These are phyloP conservation scores for Baorangia bicolor DNA, from an alignment of 768 basidiomycete genomes.

Conservation along the genomic window DNA sequence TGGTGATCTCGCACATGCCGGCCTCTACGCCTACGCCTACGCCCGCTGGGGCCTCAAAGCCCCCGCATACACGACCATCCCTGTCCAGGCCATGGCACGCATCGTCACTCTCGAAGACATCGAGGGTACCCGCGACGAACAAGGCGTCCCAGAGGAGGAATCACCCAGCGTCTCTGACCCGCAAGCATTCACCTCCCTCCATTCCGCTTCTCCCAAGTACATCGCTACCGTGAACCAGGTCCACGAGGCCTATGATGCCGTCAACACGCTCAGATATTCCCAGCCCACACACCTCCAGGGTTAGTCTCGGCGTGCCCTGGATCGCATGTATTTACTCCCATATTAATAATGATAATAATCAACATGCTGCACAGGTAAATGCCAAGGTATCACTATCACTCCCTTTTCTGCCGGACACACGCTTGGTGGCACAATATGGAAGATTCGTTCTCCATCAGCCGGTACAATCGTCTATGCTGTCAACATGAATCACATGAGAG, in stretches of 20 bases:
- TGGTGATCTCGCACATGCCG: constrained; percentile 85
- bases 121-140: constrained; percentile 75
- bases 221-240: constrained; percentile 82
- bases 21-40: constrained; percentile 91
- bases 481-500: constrained; percentile 93
- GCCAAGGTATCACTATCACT: constrained; percentile 90
- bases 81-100: constrained; percentile 93
- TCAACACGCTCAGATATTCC: constrained; percentile 91
- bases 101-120: constrained; percentile 89
- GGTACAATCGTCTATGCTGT: constrained; percentile 96
- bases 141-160: constrained; percentile 48
- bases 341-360: not conserved
- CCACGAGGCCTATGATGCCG: constrained; percentile 87
- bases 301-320: constrained; percentile 33
- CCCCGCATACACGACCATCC: constrained; percentile 91
- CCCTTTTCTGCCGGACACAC: constrained; percentile 95
- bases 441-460: constrained; percentile 95
- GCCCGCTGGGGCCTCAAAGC: constrained; percentile 85
- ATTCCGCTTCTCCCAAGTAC: constrained; percentile 42
- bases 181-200: constrained; percentile 6
- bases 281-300: constrained; percentile 96
- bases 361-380: constrained; percentile 58
- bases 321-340: constrained; percentile 3
- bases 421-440: constrained; percentile 97
- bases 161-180: constrained; percentile 22